Evolutionary conservation across 2,329 filamentous ascomycete genomes (phyloP), one percentile per base, ranked within the genome.

Genomic region (Aschersonia sp.): DNA sequence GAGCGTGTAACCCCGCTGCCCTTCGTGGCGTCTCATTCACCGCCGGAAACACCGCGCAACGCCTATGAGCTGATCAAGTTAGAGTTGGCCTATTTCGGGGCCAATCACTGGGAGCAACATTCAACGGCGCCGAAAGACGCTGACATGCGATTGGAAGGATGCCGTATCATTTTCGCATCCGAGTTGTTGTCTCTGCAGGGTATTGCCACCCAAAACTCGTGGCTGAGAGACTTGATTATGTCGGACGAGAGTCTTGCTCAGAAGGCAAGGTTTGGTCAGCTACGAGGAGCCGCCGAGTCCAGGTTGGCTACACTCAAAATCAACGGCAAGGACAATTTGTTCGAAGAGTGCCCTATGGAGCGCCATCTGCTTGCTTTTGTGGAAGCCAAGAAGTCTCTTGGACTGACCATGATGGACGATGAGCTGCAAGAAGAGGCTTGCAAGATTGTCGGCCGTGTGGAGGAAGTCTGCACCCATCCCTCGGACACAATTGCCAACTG

Each of bases 31-130:
- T 68, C 66, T 51, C 61, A 64, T 9, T 62, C 63, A 31, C 60
- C 69, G 3, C 62, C 67, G 0, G 66, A 71, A 50, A 68, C 70
- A 6, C 72, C 75, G 1, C 68, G 70, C 20, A 78, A 75, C 53
- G 74, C 75, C n/a, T 81, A 79, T 58, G 78, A 81, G 53, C 63
- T 80, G 30, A 65, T 82, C 55, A 80, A 80, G 55, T 60, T 71
- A 47, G 77, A 80, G 55, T 57, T 82, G 51, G 66, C 71, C 40
- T 71, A 74, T 57, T 81, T 72, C 63, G 63, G 69, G 32, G 56
- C 65, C 44, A 70, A 72, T 50, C 64, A 68, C 45, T 61, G 59
- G 12, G 66, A 74, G 28, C 61, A 68, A 38, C 63, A 63, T 12
- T 66, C 66, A 38, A 55, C 53, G 29, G 42, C 59, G 2, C 71